Percentiles rank a stretch among this genome's conserved stretches.
These are phyloP conservation scores for Papiliotrema fonsecae DNA, from an alignment of 1,284 basidiomycete species.

Conservation along the genomic window DNA sequence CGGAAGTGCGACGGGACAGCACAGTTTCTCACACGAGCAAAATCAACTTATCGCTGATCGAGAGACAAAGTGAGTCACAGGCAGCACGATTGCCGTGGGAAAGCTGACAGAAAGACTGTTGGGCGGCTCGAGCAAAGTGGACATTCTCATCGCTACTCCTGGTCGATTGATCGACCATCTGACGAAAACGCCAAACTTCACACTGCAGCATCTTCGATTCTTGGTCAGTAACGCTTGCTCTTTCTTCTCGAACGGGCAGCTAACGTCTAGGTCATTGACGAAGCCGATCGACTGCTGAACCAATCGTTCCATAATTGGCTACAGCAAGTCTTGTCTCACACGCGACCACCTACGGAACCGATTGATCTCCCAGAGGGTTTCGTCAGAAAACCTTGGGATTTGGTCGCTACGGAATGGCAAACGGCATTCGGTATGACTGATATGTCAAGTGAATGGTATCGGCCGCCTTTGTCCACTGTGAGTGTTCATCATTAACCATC, in stretches of 20 bases:
- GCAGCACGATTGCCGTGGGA: background rate
- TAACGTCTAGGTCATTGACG: constrained; percentile 76
- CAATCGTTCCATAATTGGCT: constrained; percentile 98
- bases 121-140: constrained; percentile 76
- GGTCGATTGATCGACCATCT: constrained; percentile 93
- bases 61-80: constrained; percentile 27
- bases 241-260: background rate
- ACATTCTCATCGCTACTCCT: constrained; percentile 92
- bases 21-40: constrained; percentile 47
- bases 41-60: constrained; percentile 35
- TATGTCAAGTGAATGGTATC: constrained; percentile 16
- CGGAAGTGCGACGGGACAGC: constrained; percentile 46
- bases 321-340: constrained; percentile 68
- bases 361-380: constrained; percentile 9
- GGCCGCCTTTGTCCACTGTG: background rate
- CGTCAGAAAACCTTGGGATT: constrained; percentile 43
- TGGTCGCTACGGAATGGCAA: constrained; percentile 48
- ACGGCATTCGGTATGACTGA: constrained; percentile 32
- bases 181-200: constrained; percentile 79
- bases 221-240: constrained; percentile 54
- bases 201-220: constrained; percentile 88
- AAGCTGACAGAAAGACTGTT: constrained; percentile 25
- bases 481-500: background rate
- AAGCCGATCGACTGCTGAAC: constrained; percentile 89
- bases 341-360: constrained; percentile 51